phyloP scores from a whole-genome alignment of 129 eudicot species.

The Artemisia argyi region DNA sequence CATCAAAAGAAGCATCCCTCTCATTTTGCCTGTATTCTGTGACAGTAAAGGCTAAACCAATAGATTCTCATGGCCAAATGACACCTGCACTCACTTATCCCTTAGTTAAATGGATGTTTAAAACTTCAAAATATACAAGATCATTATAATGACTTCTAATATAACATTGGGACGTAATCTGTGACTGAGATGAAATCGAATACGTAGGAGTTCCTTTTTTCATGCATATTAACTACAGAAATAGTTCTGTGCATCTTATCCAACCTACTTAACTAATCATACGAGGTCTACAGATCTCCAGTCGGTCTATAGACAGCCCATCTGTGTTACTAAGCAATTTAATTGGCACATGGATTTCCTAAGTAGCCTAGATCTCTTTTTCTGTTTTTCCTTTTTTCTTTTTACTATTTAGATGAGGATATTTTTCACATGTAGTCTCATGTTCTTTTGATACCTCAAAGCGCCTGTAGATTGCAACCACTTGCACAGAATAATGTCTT shows the following conservation, averaged over 20 bases:
- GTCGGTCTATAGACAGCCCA: background rate
- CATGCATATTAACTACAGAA: background rate
- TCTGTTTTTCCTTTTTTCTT: background rate
- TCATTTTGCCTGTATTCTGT: background rate
- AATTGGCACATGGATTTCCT: background rate
- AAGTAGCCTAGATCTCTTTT: background rate
- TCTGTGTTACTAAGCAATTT: background rate
- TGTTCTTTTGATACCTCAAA: background rate
- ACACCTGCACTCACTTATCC: background rate
- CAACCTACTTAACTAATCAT: too few relatives aligned
- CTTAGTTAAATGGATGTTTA: background rate
- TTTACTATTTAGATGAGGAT: background rate
- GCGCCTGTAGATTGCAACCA: background rate
- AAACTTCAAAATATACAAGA: too few relatives aligned
- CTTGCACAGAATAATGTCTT: background rate
- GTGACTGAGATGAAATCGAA: too few relatives aligned
- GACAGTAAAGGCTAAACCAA: background rate
- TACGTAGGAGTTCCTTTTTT: background rate
- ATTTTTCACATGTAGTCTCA: background rate
- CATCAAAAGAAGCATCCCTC: too few relatives aligned
- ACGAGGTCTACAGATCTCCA: too few relatives aligned
- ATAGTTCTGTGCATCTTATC: background rate
- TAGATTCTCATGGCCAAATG: background rate
- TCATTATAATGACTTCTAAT: background rate
- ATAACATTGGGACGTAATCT: background rate